A percentile compares a stretch with the other conserved stretches of the same genome.
Conservation (phyloP, 768 basidiomycete genomes). For the Russula compacta region DNA sequence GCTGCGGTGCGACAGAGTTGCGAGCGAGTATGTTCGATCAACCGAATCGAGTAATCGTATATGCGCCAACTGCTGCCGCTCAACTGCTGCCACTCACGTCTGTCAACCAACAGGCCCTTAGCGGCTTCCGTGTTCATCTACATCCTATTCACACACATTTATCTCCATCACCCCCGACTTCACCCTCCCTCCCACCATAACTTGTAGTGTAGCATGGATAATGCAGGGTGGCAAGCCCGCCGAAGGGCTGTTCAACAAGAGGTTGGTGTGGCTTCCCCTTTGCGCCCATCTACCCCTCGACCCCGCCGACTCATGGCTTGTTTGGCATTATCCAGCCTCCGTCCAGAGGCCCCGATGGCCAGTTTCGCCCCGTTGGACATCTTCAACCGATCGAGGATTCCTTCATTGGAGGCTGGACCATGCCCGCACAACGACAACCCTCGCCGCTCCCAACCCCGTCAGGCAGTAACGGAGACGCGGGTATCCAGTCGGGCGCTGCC, state of each 20-base stretch:
- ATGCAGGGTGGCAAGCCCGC: constrained; percentile 66
- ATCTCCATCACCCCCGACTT: background rate
- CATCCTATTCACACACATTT: background rate
- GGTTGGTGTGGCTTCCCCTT: background rate
- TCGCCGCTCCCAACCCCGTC: constrained; percentile 39
- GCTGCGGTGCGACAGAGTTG: too few species aligned
- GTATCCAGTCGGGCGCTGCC: background rate
- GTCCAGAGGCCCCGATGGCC: constrained; percentile 40
- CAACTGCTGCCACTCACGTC: too few species aligned
- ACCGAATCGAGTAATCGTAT: too few species aligned
- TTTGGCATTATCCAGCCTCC: constrained; percentile 22
- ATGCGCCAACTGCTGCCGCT: too few species aligned
- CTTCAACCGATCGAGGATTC: constrained; percentile 51
- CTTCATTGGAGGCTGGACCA: constrained; percentile 50
- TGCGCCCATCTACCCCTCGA: background rate
- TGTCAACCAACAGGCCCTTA: too few species aligned
- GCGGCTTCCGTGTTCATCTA: too few species aligned
- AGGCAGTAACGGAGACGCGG: constrained; percentile 30
- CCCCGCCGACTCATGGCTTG: constrained; percentile 25
- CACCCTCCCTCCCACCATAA: too few species aligned
- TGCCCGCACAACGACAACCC: constrained; percentile 26
- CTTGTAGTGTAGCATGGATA: constrained; percentile 45
- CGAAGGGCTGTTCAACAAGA: constrained; percentile 51
- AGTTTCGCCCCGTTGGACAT: constrained; percentile 46
- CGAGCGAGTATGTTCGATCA: too few species aligned